These are phyloP conservation scores for Amanita rubescens DNA, from an alignment of 768 basidiomycete species.

Conservation along the genomic window DNA sequence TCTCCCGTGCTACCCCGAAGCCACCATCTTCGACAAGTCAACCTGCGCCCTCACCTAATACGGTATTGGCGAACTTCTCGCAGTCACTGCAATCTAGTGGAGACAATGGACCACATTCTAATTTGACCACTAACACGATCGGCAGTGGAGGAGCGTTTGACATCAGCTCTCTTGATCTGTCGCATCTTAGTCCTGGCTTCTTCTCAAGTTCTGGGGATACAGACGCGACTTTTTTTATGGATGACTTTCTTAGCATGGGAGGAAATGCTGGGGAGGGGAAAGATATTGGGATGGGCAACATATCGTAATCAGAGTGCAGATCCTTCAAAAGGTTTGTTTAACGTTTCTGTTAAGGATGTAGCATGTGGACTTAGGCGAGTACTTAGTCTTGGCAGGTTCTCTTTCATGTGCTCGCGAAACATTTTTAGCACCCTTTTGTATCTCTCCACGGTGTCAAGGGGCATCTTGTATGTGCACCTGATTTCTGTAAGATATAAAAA, in stretches of 20 bases:
- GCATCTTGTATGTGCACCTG: not conserved
- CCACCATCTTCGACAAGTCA: constrained; percentile 11
- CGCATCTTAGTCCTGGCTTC: constrained; percentile 36
- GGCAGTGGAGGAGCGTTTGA: constrained; percentile 33
- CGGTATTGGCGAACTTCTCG: constrained; percentile 39
- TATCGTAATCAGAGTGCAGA: not conserved
- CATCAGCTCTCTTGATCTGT: constrained; percentile 39
- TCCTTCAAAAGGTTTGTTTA: not conserved
- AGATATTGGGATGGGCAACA: not conserved
- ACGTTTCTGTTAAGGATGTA: not conserved
- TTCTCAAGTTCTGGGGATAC: constrained; percentile 28
- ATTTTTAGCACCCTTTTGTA: not conserved
- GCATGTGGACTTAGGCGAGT: too few relatives aligned
- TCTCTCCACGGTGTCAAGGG: not conserved
- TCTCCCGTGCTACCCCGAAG: constrained; percentile 10
- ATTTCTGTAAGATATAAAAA: too few relatives aligned
- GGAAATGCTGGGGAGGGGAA: constrained; percentile 9
- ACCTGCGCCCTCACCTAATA: constrained; percentile 31
- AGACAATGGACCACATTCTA: constrained; percentile 5
- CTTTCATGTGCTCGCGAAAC: not conserved
- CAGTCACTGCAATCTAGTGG: not conserved
- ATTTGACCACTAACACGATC: constrained; percentile 19
- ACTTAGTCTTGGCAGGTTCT: too few relatives aligned
- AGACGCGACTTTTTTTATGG: constrained; percentile 39
- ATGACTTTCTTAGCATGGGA: constrained; percentile 43